Base-by-base conservation (phyloP, 139 green algal genomes). In the Diplosphaera chodatii region DNA sequence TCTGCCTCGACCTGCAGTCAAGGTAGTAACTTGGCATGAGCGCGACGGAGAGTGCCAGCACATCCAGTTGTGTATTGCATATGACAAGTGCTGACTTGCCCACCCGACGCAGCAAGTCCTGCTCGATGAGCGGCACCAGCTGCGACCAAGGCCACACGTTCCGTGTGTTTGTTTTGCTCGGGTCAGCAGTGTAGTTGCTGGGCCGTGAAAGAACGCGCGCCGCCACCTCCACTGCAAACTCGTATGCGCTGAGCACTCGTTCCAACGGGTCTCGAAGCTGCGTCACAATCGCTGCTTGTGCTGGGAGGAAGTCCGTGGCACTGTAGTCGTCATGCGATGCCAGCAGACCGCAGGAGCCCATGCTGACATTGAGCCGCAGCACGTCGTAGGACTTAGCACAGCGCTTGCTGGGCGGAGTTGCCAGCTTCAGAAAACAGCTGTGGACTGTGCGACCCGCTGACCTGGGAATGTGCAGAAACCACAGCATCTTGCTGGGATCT, bases 401-500 rank as follows among this genome's bases (percentile, higher is more conserved):
- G 21, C 83, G 74, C 55, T 69, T 55, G 65, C 66, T 77, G 32
- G 85, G 84, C 21, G 76, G 82, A 33, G 74, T 73, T 32, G 76
- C 71, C 28, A 62, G 68, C 67, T 90, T 90, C n/a, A 97, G 78
- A 68, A 98, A 92, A 71, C 92, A 97, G 34, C 71, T 77, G 40
- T 91, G 78, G 32, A 93, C 94, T 13, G 90, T 96, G 27, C 93
- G 85, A 28, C 94, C 94, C 25, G 92, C 94, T 40, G 94, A 97
- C 21, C 94, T 78, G 0, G 94, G 94, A 21, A 98, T 83, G 76
- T 98, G 94, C 56, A 98, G 71, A 81, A 98, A 97, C 77, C 94
- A 98, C 8, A 96, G 55, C 66, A 73, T 69, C 1, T 73, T 21
- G 27, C 27, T 15, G 25, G 59, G 6, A 32, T 31, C 59, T 32